Evolutionary conservation across 345 rosid genomes (phyloP), one percentile per base, ranked within the genome.

Genomic region (Bruguiera gymnorhiza): DNA sequence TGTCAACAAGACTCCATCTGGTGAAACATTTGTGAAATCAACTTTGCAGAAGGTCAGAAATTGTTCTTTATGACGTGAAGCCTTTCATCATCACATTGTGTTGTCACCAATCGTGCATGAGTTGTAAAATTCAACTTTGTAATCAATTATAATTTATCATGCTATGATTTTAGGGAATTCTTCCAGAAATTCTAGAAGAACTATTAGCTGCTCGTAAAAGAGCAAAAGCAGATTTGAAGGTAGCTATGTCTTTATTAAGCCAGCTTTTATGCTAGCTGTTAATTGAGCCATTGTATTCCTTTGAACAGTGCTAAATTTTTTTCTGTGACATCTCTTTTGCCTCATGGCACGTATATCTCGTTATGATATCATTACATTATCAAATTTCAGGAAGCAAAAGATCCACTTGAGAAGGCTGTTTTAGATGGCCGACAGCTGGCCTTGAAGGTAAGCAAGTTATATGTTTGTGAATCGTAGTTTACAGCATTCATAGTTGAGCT

Each of bases 101-200:
- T 23, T 50, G 24, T 59, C 43, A 29, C 24, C 37, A 51, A 29
- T 51, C 23, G n/a, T 20, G 37, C 20, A 26, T 31, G 51, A 34
- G 10, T 16, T 62, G 19, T 24, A 71, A 26, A 10, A 15, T 16
- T 24, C 24, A 39, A 20, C 65, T 31, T 60, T 67, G 50, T 70
- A 69, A 36, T 71, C 67, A 52, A 57, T 64, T 57, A 66, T 26
- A 21, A 63, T 70, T 52, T 53, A 9, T 52, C 61, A 20, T 63
- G 3, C 67, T 73, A 43, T 31, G 10, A 60, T 82, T 83, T 64
- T 83, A 95, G 98, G 98, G 98, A 72, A 87, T 95, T 72, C 97
- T 95, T 80, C 99, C 99, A 71, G 99, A 95, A 83, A 95, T 95
- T 76, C 97, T 95, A 48, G 99, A 92, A 87, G 99, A 92, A 79